A percentile compares a stretch with the other conserved stretches of the same genome.
These are phyloP conservation scores for Morella rubra DNA, from an alignment of 306 rosid genomes.

Conservation along the genomic window DNA sequence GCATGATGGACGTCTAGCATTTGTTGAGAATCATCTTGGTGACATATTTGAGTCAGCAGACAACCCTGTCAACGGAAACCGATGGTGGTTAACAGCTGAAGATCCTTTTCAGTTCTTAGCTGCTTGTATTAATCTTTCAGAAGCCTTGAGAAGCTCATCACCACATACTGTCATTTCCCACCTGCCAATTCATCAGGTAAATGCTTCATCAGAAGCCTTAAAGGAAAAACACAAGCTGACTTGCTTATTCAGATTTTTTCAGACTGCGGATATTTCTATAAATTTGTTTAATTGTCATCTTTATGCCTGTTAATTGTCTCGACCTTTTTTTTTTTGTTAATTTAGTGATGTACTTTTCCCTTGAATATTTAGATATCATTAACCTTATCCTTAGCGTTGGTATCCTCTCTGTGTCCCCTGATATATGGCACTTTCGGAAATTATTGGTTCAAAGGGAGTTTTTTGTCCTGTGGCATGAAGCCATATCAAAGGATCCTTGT, in stretches of 20 bases:
- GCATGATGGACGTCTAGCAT: slow-evolving; percentile 65
- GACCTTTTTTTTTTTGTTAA: not conserved
- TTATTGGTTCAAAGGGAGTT: not conserved
- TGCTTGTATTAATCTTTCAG: slow-evolving; percentile 81
- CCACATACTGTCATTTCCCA: slow-evolving; percentile 70
- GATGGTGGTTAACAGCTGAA: slow-evolving; percentile 90
- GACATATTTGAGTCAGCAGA: slow-evolving; percentile 78
- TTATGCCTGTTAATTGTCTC: not conserved
- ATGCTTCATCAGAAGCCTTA: slow-evolving; percentile 19
- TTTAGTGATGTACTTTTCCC: not conserved
- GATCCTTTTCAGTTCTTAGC: slow-evolving; percentile 91
- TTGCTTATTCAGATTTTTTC: slow-evolving; percentile 17
- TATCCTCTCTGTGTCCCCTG: not conserved
- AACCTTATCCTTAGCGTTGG: not conserved
- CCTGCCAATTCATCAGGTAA: slow-evolving; percentile 86
- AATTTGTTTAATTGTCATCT: not conserved
- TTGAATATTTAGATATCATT: not conserved
- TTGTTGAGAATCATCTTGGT: slow-evolving; percentile 68
- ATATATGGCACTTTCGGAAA: not conserved
- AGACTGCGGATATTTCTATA: not conserved
- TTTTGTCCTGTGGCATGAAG: not conserved
- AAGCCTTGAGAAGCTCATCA: slow-evolving; percentile 72
- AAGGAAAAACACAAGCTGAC: not conserved
- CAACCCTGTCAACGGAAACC: slow-evolving; percentile 67
- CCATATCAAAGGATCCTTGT: not conserved